Evolutionary conservation across 805 yeast species (phyloP).

Genomic region (Saccharomycopsis capsularis): DNA sequence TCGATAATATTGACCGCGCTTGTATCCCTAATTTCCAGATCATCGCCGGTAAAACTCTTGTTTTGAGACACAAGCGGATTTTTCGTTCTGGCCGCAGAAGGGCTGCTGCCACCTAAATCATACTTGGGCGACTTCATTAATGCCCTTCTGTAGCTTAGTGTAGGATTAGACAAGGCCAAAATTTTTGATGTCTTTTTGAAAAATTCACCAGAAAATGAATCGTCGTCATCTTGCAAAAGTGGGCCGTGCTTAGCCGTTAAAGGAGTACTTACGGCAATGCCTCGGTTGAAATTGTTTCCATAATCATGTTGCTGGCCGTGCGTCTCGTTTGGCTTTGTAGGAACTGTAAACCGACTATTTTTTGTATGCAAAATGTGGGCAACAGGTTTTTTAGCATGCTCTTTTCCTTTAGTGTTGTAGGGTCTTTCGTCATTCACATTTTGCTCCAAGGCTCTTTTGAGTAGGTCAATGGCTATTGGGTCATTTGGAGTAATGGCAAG

Average conservation of each 20-base stretch:
- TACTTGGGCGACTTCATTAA: conserved; percentile 7
- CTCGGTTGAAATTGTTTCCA: background rate
- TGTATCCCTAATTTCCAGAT: conserved; percentile 1
- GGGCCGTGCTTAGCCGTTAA: conserved; percentile 4
- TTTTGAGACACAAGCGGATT: conserved; percentile 19
- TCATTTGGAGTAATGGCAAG: conserved; percentile 73
- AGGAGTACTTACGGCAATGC: conserved; percentile 17
- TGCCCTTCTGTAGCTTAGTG: conserved; percentile 25
- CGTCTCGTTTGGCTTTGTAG: background rate
- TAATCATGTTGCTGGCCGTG: background rate
- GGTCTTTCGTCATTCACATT: conserved; percentile 12
- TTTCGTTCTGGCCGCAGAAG: conserved; percentile 22
- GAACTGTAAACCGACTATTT: background rate
- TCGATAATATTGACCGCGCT: conserved; percentile 4
- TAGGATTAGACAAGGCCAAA: conserved; percentile 27
- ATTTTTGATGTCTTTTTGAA: conserved; percentile 26
- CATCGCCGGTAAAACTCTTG: conserved; percentile 27
- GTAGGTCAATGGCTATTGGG: conserved; percentile 74
- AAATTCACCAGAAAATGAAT: conserved; percentile 24
- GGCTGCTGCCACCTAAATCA: background rate
- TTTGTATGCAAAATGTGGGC: background rate
- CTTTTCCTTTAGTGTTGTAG: background rate
- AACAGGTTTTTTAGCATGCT: background rate
- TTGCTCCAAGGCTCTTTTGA: conserved; percentile 66
- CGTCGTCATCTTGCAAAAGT: conserved; percentile 4